Evolutionary conservation across 768 basidiomycete species (phyloP).

Genomic region (Lyophyllum decastes): DNA sequence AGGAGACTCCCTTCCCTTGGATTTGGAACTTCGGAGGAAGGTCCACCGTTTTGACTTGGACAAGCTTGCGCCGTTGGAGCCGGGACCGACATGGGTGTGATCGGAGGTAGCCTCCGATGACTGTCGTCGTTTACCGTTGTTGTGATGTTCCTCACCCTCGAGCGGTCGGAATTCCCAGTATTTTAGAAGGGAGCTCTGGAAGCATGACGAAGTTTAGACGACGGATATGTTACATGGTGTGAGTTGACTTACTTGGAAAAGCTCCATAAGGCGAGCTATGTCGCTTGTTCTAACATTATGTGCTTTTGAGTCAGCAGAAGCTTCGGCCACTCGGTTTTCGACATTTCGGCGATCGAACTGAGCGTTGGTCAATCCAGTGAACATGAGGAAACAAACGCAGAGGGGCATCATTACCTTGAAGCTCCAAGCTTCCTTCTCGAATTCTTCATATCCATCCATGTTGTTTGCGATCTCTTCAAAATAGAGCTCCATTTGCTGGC

Average conservation of each 20-base stretch:
- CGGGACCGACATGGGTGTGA: slow-evolving; percentile 39
- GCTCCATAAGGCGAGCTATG: slow-evolving; percentile 79
- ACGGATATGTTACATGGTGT: neutral
- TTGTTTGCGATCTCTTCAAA: slow-evolving; percentile 64
- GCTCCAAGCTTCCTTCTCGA: slow-evolving; percentile 72
- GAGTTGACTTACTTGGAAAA: slow-evolving; percentile 61
- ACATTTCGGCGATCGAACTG: slow-evolving; percentile 79
- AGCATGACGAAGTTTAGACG: neutral
- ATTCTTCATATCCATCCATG: slow-evolving; percentile 66
- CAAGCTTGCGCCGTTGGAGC: slow-evolving; percentile 18
- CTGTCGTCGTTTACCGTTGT: slow-evolving; percentile 27
- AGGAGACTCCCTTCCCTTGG: slow-evolving; percentile 26
- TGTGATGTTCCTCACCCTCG: slow-evolving; percentile 24
- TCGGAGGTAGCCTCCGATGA: slow-evolving; percentile 37
- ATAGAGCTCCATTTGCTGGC: slow-evolving; percentile 80
- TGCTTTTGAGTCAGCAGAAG: slow-evolving; percentile 41
- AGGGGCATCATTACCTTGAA: slow-evolving; percentile 62
- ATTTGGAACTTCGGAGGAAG: slow-evolving; percentile 29
- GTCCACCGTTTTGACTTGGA: slow-evolving; percentile 30
- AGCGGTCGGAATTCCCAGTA: slow-evolving; percentile 70
- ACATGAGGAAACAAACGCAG: neutral
- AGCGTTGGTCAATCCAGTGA: neutral
- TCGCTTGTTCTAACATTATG: slow-evolving; percentile 71
- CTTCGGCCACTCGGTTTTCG: slow-evolving; percentile 59
- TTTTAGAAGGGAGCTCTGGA: slow-evolving; percentile 65